These are phyloP conservation scores for Aspergillus proliferans DNA, from an alignment of 2,329 filamentous ascomycete genomes.

Conservation along the genomic window DNA sequence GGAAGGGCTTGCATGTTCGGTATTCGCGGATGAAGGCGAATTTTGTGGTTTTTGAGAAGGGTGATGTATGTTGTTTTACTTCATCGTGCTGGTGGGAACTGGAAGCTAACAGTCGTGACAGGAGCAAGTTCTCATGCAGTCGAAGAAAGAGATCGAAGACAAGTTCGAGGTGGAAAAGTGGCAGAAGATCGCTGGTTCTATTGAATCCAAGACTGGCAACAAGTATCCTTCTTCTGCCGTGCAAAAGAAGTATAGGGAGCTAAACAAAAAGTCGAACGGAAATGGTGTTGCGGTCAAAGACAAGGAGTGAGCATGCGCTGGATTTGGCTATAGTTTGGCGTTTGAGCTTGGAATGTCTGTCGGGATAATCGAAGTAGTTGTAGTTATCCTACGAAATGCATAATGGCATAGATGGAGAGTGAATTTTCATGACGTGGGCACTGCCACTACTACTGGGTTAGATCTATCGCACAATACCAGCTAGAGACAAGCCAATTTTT, in stretches of 20 bases:
- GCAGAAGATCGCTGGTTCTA: conserved; percentile 26
- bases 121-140: conserved; percentile 25
- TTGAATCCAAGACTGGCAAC: conserved; percentile 11
- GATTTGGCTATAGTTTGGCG: too few species aligned
- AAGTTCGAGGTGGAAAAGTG: conserved; percentile 36
- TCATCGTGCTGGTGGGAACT: not conserved
- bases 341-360: too few species aligned
- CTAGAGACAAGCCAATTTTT: too few species aligned
- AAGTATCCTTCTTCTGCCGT: conserved; percentile 28
- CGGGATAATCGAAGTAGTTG: too few species aligned
- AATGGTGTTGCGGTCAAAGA: not conserved
- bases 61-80: conserved; percentile 25
- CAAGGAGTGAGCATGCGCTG: too few species aligned
- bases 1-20: not conserved
- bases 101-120: conserved; percentile 3
- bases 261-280: conserved; percentile 20
- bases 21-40: not conserved
- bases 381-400: too few species aligned
- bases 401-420: too few species aligned
- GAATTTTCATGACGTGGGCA: too few species aligned
- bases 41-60: conserved; percentile 12
- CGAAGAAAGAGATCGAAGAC: conserved; percentile 35
- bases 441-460: too few species aligned
- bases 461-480: too few species aligned
- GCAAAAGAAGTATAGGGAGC: conserved; percentile 37